Evolutionary conservation across 331 rosid species (phyloP), one percentile per base, ranked within the genome.

Genomic region (Arachis monticola): DNA sequence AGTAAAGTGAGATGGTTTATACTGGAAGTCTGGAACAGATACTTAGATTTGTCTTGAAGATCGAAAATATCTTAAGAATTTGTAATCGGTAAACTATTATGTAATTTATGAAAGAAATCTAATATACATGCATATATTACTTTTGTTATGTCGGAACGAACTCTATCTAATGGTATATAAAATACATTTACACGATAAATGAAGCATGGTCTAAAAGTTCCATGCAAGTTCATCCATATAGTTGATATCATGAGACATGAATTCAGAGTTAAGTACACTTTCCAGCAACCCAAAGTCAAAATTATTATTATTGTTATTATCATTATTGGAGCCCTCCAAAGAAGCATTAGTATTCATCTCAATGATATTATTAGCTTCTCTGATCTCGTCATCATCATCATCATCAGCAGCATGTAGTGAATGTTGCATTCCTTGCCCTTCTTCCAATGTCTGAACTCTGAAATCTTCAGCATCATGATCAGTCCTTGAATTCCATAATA

Each of bases 261-360:
- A 82, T 50, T 84, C 92, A 63, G 91, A 83, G 74, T 58, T 64
- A 60, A 84, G 80, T 52, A 87, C 76, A 74, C 89, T 79, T 63
- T 91, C 96, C 78, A 82, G 44, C 80, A 87, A 84, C 46, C 87
- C 91, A 83, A 80, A 81, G 64, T 91, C 93, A 77, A 91, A 79
- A 82, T 71, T 79, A 38, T 38, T 38, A 38, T 38, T 35, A 35
- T 27, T 22, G 27, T 35, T 2, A 35, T 35, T 35, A 35, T 2
- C 40, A 35, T 35, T 38, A 38, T 38, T 38, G 64, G 83, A 78
- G 62, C 77, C 46, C 35, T 84, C 82, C 5, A 79, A 79, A 62
- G 83, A 77, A 72, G 44, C 70, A 76, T 68, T 63, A 38, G 52
- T 38, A 38, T 38, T 68, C 44, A 72, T 64, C 44, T 82, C 79